These are phyloP conservation scores for Candida sanyiensis DNA, from an alignment of 805 yeast species.

Conservation along the genomic window DNA sequence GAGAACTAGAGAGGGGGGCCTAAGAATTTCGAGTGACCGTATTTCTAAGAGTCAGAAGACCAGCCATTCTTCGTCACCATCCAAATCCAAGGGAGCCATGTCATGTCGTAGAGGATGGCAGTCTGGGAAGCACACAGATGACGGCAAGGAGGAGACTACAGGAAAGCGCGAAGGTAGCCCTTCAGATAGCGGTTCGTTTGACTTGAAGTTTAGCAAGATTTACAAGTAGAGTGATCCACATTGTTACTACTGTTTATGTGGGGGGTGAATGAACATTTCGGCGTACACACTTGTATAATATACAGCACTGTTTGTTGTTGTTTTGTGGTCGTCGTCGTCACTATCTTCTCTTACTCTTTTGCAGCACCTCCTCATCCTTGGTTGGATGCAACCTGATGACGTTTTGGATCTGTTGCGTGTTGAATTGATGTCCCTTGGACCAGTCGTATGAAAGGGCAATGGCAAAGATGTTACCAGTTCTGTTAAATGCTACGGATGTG, in stretches of 20 bases:
- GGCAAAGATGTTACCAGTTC: conserved; percentile 79
- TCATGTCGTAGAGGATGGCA: too few relatives aligned
- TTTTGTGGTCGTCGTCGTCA: neutral
- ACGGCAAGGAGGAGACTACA: too few relatives aligned
- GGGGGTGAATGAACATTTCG: neutral
- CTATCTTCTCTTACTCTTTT: conserved; percentile 32
- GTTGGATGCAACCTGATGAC: conserved; percentile 77
- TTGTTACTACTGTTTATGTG: too few relatives aligned
- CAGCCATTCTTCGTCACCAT: conserved; percentile 1
- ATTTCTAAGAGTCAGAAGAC: conserved; percentile 8
- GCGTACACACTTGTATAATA: neutral
- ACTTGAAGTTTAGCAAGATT: conserved; percentile 15
- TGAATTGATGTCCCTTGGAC: conserved; percentile 83
- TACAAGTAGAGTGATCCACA: neutral
- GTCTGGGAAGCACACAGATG: too few relatives aligned
- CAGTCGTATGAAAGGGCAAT: conserved; percentile 93
- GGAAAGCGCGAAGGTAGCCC: too few relatives aligned
- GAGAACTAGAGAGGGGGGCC: too few relatives aligned
- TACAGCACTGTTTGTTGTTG: neutral
- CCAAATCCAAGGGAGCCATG: too few relatives aligned
- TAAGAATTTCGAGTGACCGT: conserved; percentile 13
- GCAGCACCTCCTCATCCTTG: conserved; percentile 79
- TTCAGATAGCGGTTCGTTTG: conserved; percentile 6
- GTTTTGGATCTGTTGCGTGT: conserved; percentile 69
- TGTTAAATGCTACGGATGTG: conserved; percentile 73